A percentile compares a stretch with the other conserved stretches of the same genome.
Evolutionary conservation across 257 asterid species (phyloP).

Genomic region (Apocynum venetum): DNA sequence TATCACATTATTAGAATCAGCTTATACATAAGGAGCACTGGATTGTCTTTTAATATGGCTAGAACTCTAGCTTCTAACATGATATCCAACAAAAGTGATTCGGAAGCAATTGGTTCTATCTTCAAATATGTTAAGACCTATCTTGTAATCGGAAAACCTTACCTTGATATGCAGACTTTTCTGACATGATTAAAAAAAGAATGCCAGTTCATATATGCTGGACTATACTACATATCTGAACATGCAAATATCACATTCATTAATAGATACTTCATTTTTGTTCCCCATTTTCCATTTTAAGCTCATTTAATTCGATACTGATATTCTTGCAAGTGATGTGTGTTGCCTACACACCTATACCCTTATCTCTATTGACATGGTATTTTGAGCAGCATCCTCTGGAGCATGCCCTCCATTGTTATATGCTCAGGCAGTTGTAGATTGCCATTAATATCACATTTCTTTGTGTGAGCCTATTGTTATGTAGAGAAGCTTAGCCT

Average conservation of each 20-base stretch:
- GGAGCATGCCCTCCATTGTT: background rate
- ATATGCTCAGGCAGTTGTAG: background rate
- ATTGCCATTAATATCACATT: background rate
- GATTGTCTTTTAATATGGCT: background rate
- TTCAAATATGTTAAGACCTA: background rate
- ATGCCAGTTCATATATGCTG: background rate
- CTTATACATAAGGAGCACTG: background rate
- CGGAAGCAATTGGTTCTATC: background rate
- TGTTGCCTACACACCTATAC: background rate
- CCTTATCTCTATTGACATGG: background rate
- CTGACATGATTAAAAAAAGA: background rate
- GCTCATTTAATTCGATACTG: background rate
- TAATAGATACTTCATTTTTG: background rate
- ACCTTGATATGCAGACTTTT: background rate
- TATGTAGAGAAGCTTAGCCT: background rate
- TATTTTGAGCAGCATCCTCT: background rate
- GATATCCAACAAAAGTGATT: background rate
- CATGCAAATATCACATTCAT: background rate
- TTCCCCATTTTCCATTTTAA: background rate
- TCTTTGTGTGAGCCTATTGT: background rate
- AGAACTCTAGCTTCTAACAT: background rate
- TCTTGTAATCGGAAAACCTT: background rate
- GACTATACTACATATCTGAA: background rate
- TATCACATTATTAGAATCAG: background rate
- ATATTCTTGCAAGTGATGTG: background rate